phyloP scores from a whole-genome alignment of 345 rosid species.

The sweet orange (Citrus sinensis) region DNA sequence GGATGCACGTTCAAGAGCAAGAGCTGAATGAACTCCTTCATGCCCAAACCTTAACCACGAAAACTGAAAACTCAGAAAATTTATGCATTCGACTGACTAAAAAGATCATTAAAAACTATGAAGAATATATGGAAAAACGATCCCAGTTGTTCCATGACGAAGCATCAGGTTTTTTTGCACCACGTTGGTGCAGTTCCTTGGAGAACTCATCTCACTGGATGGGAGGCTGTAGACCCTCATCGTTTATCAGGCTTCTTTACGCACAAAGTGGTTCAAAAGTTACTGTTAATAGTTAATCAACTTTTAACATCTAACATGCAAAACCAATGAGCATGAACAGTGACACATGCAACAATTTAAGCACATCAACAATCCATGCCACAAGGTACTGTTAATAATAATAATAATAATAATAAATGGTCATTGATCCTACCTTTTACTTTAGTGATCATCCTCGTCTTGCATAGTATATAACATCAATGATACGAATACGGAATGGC shows the following conservation, averaged over 20 bases:
- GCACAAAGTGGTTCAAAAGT: slow-evolving; percentile 23
- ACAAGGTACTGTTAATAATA: no score
- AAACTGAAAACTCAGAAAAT: background rate
- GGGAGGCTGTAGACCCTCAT: slow-evolving; percentile 49
- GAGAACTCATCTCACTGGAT: slow-evolving; percentile 46
- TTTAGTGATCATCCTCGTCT: no score
- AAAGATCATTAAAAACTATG: slow-evolving; percentile 16
- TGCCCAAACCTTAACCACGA: background rate
- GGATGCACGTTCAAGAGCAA: slow-evolving; percentile 30
- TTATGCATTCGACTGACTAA: slow-evolving; percentile 11
- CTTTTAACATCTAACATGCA: no score
- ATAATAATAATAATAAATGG: no score
- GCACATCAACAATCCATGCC: no score
- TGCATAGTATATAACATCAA: no score
- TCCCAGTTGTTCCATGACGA: slow-evolving; percentile 6
- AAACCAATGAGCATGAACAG: no score
- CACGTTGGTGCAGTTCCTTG: slow-evolving; percentile 34
- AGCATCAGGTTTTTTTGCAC: slow-evolving; percentile 30
- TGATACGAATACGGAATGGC: no score
- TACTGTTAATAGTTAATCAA: no score
- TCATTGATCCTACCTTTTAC: no score
- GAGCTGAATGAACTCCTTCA: slow-evolving; percentile 21
- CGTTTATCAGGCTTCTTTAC: slow-evolving; percentile 34
- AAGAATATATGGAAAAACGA: slow-evolving; percentile 21
- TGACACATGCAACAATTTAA: no score